Evolutionary conservation across 1,284 basidiomycete species (phyloP).

Genomic region (Ceraceosorus bombacis): DNA sequence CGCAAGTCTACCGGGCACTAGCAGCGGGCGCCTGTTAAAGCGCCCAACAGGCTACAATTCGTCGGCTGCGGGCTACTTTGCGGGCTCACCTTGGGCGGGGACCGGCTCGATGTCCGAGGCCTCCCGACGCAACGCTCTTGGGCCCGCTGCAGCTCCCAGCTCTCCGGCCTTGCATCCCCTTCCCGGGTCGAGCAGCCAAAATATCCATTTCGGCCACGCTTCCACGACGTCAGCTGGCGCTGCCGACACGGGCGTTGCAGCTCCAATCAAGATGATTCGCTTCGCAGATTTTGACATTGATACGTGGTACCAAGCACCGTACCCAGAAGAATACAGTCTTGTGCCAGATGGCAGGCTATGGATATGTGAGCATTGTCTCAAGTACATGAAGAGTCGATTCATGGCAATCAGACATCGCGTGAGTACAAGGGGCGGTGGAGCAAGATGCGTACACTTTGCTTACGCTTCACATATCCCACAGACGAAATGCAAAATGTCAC

Average conservation of each 20-base stretch:
- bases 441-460: slow-evolving; percentile 11
- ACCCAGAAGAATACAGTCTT: slow-evolving; percentile 91
- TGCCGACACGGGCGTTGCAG: slow-evolving; percentile 36
- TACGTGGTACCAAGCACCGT: slow-evolving; percentile 98
- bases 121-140: not conserved
- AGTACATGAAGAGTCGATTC: slow-evolving; percentile 95
- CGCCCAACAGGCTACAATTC: slow-evolving; percentile 1
- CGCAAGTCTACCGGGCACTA: slow-evolving; percentile 18
- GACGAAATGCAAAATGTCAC: slow-evolving; percentile 78
- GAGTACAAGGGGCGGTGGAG: slow-evolving; percentile 1
- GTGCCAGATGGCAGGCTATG: slow-evolving; percentile 87
- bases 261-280: slow-evolving; percentile 57
- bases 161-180: not conserved
- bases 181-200: not conserved
- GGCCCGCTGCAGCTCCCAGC: not conserved
- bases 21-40: slow-evolving; percentile 12
- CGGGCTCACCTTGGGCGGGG: slow-evolving; percentile 14
- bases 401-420: slow-evolving; percentile 78
- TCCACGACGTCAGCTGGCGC: slow-evolving; percentile 11
- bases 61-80: slow-evolving; percentile 11
- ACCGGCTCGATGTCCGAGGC: slow-evolving; percentile 7
- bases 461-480: slow-evolving; percentile 7
- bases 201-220: not conserved
- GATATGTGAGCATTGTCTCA: slow-evolving; percentile 97
- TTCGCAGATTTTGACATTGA: slow-evolving; percentile 93